Percentiles rank a stretch among this genome's conserved stretches.
Conservation (phyloP, 2,329 filamentous ascomycete species). For the Fusarium nematophilum region DNA sequence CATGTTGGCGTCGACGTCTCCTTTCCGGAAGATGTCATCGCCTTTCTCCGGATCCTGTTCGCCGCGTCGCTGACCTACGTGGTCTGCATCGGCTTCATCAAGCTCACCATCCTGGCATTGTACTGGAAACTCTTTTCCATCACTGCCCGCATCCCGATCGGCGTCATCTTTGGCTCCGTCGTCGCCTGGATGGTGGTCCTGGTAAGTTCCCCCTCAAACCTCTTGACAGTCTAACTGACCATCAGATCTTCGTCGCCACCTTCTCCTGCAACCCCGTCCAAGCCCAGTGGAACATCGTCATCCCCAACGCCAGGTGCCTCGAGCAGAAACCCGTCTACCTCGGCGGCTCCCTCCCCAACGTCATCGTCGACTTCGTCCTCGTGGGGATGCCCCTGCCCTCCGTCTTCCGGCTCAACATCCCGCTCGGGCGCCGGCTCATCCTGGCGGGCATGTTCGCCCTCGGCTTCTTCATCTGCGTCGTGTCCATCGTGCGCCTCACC, state of each 20-base stretch:
- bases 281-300: constrained; percentile 3
- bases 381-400: constrained; percentile 5
- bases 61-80: constrained; percentile 1
- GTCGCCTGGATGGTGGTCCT: constrained; percentile 2
- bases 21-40: background rate
- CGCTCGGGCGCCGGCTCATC: background rate
- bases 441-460: constrained; percentile 3
- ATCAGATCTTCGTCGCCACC: background rate
- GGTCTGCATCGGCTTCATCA: background rate
- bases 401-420: constrained; percentile 6
- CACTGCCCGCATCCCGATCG: background rate
- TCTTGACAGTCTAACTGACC: background rate
- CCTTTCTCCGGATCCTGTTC: constrained; percentile 1
- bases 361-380: constrained; percentile 4
- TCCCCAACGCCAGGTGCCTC: background rate
- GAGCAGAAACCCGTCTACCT: constrained; percentile 5
- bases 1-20: constrained; percentile 1
- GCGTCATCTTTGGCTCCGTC: background rate
- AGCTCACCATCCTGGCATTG: background rate
- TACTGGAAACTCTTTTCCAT: constrained; percentile 1
- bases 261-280: constrained; percentile 7
- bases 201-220: no score
- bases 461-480: constrained; percentile 7
- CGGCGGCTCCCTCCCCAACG: background rate
- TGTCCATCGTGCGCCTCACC: background rate